Evolutionary conservation across 345 rosid genomes (phyloP).

Genomic region (Eucalyptus cloeziana): DNA sequence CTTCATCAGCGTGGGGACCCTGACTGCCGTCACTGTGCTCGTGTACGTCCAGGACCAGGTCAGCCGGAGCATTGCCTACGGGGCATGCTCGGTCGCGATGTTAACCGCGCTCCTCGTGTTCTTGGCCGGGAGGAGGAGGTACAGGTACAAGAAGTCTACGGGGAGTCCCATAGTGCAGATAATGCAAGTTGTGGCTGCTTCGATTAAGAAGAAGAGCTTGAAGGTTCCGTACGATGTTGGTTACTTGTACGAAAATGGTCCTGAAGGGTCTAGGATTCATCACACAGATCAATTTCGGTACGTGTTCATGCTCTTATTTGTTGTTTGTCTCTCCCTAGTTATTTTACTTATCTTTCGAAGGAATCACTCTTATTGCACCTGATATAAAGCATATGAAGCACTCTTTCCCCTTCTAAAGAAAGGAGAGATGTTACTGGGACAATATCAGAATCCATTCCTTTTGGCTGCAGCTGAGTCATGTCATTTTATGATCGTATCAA

Average conservation of each 20-base stretch:
- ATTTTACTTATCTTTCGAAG: slow-evolving; percentile 1
- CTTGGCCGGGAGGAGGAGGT: slow-evolving; percentile 44
- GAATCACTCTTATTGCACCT: slow-evolving; percentile 40
- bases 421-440: not conserved
- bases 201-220: slow-evolving; percentile 37
- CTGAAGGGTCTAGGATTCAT: slow-evolving; percentile 30
- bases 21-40: slow-evolving; percentile 50
- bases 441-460: not conserved
- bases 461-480: not conserved
- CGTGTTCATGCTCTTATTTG: not conserved
- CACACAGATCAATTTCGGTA: slow-evolving; percentile 61
- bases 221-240: slow-evolving; percentile 32
- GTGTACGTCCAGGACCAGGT: slow-evolving; percentile 54
- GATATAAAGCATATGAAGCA: not conserved
- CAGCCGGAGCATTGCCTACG: slow-evolving; percentile 49
- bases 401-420: not conserved
- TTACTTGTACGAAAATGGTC: slow-evolving; percentile 37
- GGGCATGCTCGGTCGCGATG: slow-evolving; percentile 54
- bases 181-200: slow-evolving; percentile 57
- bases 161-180: slow-evolving; percentile 82
- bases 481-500: not conserved
- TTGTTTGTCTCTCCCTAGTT: not conserved
- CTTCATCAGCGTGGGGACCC: slow-evolving; percentile 39
- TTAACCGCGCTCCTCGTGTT: slow-evolving; percentile 34
- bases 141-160: slow-evolving; percentile 61